Evolutionary conservation across 495 filamentous ascomycete species (phyloP), one percentile per base, ranked within the genome.

Genomic region (Penicillium malachiteum): DNA sequence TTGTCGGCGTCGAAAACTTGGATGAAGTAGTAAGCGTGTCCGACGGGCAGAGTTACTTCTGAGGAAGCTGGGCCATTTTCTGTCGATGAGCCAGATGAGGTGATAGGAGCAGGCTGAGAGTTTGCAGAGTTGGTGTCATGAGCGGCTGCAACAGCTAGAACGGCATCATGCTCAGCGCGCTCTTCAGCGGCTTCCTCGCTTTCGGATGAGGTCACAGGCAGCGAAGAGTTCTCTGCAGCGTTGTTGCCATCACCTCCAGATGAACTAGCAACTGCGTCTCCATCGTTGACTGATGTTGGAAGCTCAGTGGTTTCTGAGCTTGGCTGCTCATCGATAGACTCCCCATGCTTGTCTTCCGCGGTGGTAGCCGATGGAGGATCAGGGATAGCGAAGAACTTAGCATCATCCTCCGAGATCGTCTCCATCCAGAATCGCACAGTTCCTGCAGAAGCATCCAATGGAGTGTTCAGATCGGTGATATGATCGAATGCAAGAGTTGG

Each of bases 1-100:
- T 63, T 67, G 17, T 81, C 75, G 32, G 66, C 66, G 52, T 81
- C 80, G 46, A 84, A 84, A 21, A 75, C 54, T 63, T 79, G 79
- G 46, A 78, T 73, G 54, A 79, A 79, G 54, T 79, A 78, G 48
- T 80, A 81, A 5, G 72, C 66, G 46, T 78, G 70, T 1, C 68
- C 68, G 16, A 75, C 66, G 11, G 71, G 72, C 26, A 69, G 37
- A 3, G 56, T 48, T 4, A 67, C 59, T 11, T 60, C 57, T 7
- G 63, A 6, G 10, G 61, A 54, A 1, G 43, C 14, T 8, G 43
- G 30, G 8, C 7, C 34, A 62, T 50, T 5, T 26, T 3, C 39
- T 3, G 40, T 17, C n/a, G 30, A 35, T 11, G 17, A 3, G 4
- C 7, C 34, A 16, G 39, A 37, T 13, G 31, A 12, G 44, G 39